Conservation (phyloP, 2,329 filamentous ascomycete species). For the Aspergillus terreus region DNA sequence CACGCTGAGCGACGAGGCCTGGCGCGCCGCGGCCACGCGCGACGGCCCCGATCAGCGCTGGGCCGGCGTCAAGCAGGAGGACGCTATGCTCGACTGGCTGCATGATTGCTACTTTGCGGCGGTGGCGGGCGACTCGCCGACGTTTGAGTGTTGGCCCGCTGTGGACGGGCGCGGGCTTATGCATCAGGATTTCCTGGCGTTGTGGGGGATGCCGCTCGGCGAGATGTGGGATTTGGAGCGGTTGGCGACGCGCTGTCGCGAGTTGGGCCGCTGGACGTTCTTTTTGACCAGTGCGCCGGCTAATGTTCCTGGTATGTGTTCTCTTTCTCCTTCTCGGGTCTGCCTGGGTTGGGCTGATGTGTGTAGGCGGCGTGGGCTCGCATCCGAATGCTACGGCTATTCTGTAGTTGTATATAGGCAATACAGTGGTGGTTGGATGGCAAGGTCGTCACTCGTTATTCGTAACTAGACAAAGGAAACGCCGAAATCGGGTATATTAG, state of each 20-base stretch:
- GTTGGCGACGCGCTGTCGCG: conserved; percentile 32
- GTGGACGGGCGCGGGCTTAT: conserved; percentile 26
- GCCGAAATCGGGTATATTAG: too few relatives aligned
- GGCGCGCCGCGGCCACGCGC: conserved; percentile 29
- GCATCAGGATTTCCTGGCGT: conserved; percentile 40
- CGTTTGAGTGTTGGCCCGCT: conserved; percentile 63
- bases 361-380: conserved; percentile 28
- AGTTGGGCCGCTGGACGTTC: conserved; percentile 36
- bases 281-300: conserved; percentile 43
- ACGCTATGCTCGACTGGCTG: conserved; percentile 60
- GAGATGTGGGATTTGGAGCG: conserved; percentile 46
- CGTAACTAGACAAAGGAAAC: not conserved
- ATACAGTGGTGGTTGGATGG: not conserved
- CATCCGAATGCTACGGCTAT: conserved; percentile 34
- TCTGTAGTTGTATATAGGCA: conserved; percentile 16
- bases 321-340: not conserved
- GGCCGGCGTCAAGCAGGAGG: conserved; percentile 51
- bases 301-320: conserved; percentile 34
- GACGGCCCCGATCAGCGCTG: conserved; percentile 41
- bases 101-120: conserved; percentile 67
- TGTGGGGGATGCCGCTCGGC: conserved; percentile 45
- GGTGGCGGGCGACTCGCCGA: conserved; percentile 60
- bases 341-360: too few relatives aligned
- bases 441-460: not conserved
- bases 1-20: conserved; percentile 36